phyloP scores from a whole-genome alignment of 352 stramenopile genomes.

The Pythium monospermum region DNA sequence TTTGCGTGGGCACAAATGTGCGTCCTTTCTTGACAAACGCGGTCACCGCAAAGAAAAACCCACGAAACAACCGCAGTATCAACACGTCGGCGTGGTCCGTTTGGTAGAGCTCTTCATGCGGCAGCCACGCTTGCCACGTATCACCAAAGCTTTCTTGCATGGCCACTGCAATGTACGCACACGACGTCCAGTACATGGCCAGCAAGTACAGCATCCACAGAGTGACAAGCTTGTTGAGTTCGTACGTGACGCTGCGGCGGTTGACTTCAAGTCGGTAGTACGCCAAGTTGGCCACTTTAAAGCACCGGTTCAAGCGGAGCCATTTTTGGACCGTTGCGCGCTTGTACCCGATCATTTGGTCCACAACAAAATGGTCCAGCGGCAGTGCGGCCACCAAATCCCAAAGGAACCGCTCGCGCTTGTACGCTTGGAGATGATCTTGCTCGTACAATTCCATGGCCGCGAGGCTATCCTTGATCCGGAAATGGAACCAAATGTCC shows the following conservation, averaged over 20 bases:
- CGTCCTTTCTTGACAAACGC: constrained; percentile 28
- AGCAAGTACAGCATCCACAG: constrained; percentile 52
- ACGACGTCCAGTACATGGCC: constrained; percentile 62
- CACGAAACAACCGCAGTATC: constrained; percentile 24
- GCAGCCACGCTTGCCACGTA: constrained; percentile 53
- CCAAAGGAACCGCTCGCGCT: constrained; percentile 40
- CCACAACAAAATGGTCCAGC: constrained; percentile 36
- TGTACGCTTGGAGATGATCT: constrained; percentile 47
- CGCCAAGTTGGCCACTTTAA: constrained; percentile 48
- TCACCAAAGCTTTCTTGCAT: constrained; percentile 49
- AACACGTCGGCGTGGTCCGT: constrained; percentile 27
- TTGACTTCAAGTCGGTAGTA: constrained; percentile 66
- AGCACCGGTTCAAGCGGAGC: constrained; percentile 46
- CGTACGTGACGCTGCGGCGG: constrained; percentile 49
- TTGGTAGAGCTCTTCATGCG: constrained; percentile 22
- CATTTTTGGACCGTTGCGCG: constrained; percentile 23
- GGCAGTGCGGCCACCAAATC: constrained; percentile 41
- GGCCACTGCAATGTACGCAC: constrained; percentile 53
- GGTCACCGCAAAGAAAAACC: constrained; percentile 20
- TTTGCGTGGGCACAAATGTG: constrained; percentile 19
- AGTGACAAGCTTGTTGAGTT: constrained; percentile 47
- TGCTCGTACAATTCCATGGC: constrained; percentile 64
- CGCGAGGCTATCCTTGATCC: constrained; percentile 35
- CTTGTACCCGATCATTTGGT: constrained; percentile 11
- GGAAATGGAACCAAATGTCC: constrained; percentile 63